Evolutionary conservation across 768 basidiomycete species (phyloP).

Genomic region (Mycena latifolia): DNA sequence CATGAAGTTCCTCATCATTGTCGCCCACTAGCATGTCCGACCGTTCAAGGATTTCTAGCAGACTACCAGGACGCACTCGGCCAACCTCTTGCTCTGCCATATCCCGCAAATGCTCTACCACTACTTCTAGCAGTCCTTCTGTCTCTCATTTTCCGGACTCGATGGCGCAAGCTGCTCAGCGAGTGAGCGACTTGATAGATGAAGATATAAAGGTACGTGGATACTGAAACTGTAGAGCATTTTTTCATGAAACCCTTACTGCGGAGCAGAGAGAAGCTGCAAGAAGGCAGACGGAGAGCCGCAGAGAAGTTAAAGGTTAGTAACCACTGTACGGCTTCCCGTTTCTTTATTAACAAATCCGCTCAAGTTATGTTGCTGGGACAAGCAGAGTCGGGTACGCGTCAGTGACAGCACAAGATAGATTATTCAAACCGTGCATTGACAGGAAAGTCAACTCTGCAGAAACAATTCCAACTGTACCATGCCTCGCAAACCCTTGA

Average conservation of each 20-base stretch:
- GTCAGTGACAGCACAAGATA: neutral
- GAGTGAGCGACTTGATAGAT: slow-evolving; percentile 56
- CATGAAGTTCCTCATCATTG: neutral
- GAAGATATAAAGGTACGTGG: slow-evolving; percentile 54
- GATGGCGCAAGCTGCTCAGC: slow-evolving; percentile 41
- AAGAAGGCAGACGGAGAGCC: slow-evolving; percentile 58
- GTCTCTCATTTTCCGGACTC: neutral
- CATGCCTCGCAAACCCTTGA: slow-evolving; percentile 81
- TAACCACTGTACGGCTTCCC: neutral
- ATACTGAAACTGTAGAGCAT: neutral
- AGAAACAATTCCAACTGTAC: slow-evolving; percentile 87
- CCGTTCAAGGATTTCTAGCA: slow-evolving; percentile 12
- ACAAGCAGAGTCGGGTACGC: slow-evolving; percentile 75
- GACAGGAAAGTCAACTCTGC: slow-evolving; percentile 84
- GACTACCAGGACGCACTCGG: slow-evolving; percentile 21
- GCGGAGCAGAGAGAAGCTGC: slow-evolving; percentile 60
- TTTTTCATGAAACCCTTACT: neutral
- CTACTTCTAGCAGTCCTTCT: slow-evolving; percentile 17
- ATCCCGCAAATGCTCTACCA: slow-evolving; percentile 16
- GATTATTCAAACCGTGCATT: neutral
- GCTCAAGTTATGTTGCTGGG: slow-evolving; percentile 77
- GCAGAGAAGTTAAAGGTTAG: slow-evolving; percentile 68
- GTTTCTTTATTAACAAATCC: slow-evolving; percentile 11
- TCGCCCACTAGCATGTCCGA: slow-evolving; percentile 14
- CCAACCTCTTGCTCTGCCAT: slow-evolving; percentile 6